Conservation (phyloP, 83 land plant species). For the Picea mariana region DNA sequence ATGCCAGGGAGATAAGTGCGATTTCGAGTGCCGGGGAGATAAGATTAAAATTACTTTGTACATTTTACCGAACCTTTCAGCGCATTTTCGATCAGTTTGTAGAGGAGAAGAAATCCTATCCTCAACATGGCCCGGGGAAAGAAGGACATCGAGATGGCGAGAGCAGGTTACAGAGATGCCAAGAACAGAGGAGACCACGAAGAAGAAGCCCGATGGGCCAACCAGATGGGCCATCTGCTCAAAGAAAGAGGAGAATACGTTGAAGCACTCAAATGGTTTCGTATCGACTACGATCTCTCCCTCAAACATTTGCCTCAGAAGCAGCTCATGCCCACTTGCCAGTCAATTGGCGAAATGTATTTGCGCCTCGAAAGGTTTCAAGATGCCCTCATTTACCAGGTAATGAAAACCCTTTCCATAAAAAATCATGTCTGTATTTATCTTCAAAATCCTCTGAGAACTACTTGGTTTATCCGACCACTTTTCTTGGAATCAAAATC, state of each 20-base stretch:
- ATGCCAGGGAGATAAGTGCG: too few species aligned
- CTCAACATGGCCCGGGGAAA: conserved; percentile 26
- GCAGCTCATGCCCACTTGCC: conserved; percentile 91
- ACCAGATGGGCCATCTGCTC: conserved; percentile 82
- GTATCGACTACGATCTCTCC: conserved; percentile 84
- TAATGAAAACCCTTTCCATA: conserved; percentile 14
- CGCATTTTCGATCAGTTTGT: too few species aligned
- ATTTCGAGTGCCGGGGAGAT: too few species aligned
- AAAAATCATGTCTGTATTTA: too few species aligned
- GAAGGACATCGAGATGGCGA: conserved; percentile 60
- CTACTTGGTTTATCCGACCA: too few species aligned
- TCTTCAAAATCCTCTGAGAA: too few species aligned
- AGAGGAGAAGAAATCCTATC: too few species aligned
- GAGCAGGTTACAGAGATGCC: conserved; percentile 69
- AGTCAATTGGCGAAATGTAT: conserved; percentile 89
- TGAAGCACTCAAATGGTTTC: conserved; percentile 91
- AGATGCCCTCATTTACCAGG: conserved; percentile 90
- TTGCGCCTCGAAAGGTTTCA: conserved; percentile 59
- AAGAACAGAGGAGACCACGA: conserved; percentile 65
- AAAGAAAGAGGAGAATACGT: conserved; percentile 88
- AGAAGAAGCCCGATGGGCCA: conserved; percentile 98
- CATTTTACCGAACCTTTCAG: too few species aligned
- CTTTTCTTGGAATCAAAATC: too few species aligned
- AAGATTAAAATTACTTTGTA: too few species aligned
- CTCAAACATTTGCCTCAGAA: conserved; percentile 48